Evolutionary conservation across 345 rosid species (phyloP).

Genomic region (Passiflora organensis): DNA sequence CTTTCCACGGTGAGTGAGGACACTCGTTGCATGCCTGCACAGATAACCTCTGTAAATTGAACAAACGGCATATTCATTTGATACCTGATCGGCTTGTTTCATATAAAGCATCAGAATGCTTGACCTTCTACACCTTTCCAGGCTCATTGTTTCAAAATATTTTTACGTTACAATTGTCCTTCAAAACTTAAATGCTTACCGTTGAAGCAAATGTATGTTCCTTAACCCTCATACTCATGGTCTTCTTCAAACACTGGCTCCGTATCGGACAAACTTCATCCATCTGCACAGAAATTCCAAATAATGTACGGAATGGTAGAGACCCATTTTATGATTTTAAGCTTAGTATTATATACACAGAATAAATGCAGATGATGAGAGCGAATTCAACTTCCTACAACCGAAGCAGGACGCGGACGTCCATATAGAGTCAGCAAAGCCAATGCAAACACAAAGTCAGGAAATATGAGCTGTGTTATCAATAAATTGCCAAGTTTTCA

Average conservation of each 20-base stretch:
- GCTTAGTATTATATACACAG: not conserved
- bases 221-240: slow-evolving; percentile 32
- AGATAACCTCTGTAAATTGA: slow-evolving; percentile 50
- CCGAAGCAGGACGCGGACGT: not conserved
- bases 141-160: slow-evolving; percentile 44
- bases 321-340: not conserved
- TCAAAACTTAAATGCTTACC: slow-evolving; percentile 37
- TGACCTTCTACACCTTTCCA: slow-evolving; percentile 38
- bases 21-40: slow-evolving; percentile 55
- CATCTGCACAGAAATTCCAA: slow-evolving; percentile 27
- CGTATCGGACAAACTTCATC: slow-evolving; percentile 49
- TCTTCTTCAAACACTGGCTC: slow-evolving; percentile 43
- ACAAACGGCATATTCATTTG: slow-evolving; percentile 57
- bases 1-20: slow-evolving; percentile 49
- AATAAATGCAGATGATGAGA: not conserved
- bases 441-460: not conserved
- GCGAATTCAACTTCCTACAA: not conserved
- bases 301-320: not conserved
- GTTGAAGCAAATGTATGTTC: slow-evolving; percentile 48
- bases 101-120: slow-evolving; percentile 38
- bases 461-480: too few relatives aligned
- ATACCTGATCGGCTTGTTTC: slow-evolving; percentile 43
- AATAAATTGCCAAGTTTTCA: too few relatives aligned
- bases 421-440: not conserved
- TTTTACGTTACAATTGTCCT: slow-evolving; percentile 41